Evolutionary conservation across 1,284 basidiomycete species (phyloP).

Genomic region (Apiotrichum sp.): DNA sequence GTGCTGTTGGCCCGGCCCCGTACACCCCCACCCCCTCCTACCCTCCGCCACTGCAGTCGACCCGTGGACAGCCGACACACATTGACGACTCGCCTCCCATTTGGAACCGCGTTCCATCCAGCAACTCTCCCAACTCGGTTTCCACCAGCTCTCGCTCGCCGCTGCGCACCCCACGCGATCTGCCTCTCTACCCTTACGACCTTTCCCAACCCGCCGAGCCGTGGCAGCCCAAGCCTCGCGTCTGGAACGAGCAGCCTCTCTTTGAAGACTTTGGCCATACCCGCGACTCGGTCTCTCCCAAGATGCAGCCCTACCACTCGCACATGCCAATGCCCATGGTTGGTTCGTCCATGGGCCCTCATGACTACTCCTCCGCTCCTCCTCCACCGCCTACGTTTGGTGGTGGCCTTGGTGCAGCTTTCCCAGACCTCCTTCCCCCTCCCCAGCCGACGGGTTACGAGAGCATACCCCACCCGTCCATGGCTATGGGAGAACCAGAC

Average conservation of each 20-base stretch:
- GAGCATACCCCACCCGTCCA: neutral
- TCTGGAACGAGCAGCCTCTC: slow-evolving; percentile 11
- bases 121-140: neutral
- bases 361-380: neutral
- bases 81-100: neutral
- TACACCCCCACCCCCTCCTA: neutral
- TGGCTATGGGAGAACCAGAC: neutral
- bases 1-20: too few relatives aligned
- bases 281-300: slow-evolving; percentile 3
- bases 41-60: neutral
- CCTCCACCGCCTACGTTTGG: slow-evolving; percentile 3
- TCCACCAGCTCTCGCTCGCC: neutral
- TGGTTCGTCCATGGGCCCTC: neutral
- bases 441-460: neutral
- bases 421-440: slow-evolving; percentile 9
- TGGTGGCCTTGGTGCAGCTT: slow-evolving; percentile 10
- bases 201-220: neutral
- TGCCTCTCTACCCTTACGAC: neutral
- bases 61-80: neutral
- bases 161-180: neutral
- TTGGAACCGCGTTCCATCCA: neutral
- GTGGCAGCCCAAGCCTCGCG: slow-evolving; percentile 12
- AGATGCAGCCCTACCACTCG: slow-evolving; percentile 8
- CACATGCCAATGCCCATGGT: slow-evolving; percentile 3
- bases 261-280: slow-evolving; percentile 6